These are phyloP conservation scores for Penicillium alfredii DNA, from an alignment of 495 filamentous ascomycete genomes.

Conservation along the genomic window DNA sequence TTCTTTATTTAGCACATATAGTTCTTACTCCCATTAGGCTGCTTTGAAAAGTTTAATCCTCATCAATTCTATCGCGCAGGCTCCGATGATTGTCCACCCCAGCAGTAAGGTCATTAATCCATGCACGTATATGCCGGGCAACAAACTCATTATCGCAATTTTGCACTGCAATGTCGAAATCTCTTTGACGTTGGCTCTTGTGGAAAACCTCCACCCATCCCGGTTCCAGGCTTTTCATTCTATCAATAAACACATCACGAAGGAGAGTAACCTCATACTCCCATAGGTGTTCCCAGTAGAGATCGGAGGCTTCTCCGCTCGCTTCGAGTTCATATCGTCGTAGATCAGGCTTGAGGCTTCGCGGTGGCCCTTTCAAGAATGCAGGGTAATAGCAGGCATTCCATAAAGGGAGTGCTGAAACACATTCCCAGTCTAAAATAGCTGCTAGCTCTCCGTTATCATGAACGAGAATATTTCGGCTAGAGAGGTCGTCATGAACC, in stretches of 20 bases:
- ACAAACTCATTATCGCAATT: constrained; percentile 18
- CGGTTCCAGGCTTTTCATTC: constrained; percentile 23
- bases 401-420: constrained; percentile 44
- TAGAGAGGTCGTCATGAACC: constrained; percentile 40
- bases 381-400: constrained; percentile 39
- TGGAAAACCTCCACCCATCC: constrained; percentile 16
- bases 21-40: no score
- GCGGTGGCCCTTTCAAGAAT: constrained; percentile 28
- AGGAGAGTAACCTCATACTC: constrained; percentile 31
- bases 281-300: constrained; percentile 19
- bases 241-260: constrained; percentile 23
- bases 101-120: constrained; percentile 5
- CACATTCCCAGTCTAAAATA: constrained; percentile 50
- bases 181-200: constrained; percentile 6
- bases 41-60: no score
- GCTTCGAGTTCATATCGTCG: constrained; percentile 22
- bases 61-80: constrained; percentile 2
- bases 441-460: constrained; percentile 35
- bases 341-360: constrained; percentile 25
- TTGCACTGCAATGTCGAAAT: constrained; percentile 11
- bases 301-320: constrained; percentile 22
- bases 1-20: no score
- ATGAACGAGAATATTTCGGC: constrained; percentile 47
- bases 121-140: constrained; percentile 3
- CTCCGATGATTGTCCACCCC: not conserved